Conservation (phyloP, 495 filamentous ascomycete species). For the Massariosphaeria phaeospora region DNA sequence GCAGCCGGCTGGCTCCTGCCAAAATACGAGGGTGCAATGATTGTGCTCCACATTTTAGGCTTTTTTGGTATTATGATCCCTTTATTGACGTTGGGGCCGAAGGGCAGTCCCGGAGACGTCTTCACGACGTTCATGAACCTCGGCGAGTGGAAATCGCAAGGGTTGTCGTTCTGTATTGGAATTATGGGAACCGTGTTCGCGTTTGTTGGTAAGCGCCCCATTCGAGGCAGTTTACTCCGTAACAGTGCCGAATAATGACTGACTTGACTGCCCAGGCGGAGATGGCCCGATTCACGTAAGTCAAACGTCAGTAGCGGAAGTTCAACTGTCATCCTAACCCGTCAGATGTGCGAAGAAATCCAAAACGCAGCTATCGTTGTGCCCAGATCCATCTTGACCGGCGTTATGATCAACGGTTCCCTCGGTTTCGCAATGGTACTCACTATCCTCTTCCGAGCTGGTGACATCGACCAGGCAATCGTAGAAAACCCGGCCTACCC, state of each 20-base stretch:
- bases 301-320: too few relatives aligned
- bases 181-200: slow-evolving; percentile 6
- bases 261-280: too few relatives aligned
- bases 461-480: slow-evolving; percentile 41
- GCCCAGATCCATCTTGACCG: slow-evolving; percentile 32
- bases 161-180: slow-evolving; percentile 17
- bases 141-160: slow-evolving; percentile 25
- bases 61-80: slow-evolving; percentile 59
- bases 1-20: slow-evolving; percentile 50
- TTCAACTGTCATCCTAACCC: background rate
- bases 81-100: slow-evolving; percentile 49
- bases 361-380: slow-evolving; percentile 27
- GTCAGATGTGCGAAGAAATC: slow-evolving; percentile 37
- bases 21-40: slow-evolving; percentile 51
- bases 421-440: slow-evolving; percentile 30
- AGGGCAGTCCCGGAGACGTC: slow-evolving; percentile 16
- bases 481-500: slow-evolving; percentile 36
- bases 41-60: slow-evolving; percentile 57
- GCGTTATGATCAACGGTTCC: slow-evolving; percentile 31
- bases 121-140: slow-evolving; percentile 29
- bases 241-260: too few relatives aligned
- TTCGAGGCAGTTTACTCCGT: too few relatives aligned
- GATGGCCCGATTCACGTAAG: too few relatives aligned
- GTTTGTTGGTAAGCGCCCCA: too few relatives aligned
- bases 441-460: slow-evolving; percentile 32